These are phyloP conservation scores for Otatea glauca DNA, from an alignment of 176 grass and related monocot species.

Conservation along the genomic window DNA sequence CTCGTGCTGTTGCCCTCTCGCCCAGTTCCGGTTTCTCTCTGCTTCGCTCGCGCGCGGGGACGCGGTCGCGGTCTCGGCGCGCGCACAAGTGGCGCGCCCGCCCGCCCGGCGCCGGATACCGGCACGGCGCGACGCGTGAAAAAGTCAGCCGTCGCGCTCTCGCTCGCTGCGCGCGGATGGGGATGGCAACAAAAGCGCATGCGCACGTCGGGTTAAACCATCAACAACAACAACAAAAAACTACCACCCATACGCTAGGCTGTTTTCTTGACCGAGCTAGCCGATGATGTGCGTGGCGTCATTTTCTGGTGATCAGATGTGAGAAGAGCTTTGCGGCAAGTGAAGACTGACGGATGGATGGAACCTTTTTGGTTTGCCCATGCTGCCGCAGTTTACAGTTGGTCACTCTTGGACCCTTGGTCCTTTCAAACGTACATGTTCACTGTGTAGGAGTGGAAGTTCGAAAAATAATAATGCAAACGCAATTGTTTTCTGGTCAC, in stretches of 20 bases:
- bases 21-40: background rate
- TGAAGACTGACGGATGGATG: conserved; percentile 2
- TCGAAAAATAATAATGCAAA: background rate
- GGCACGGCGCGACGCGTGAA: conserved; percentile 11
- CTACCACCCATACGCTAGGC: background rate
- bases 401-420: background rate
- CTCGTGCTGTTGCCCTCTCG: background rate
- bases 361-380: conserved; percentile 15
- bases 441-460: background rate
- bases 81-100: background rate
- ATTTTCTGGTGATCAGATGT: conserved; percentile 15
- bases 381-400: background rate
- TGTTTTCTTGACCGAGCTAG: background rate
- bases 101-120: background rate
- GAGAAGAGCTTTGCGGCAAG: conserved; percentile 18
- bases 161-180: background rate
- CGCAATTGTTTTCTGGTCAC: background rate
- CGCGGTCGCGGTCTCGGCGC: no score
- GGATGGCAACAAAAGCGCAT: background rate
- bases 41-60: background rate
- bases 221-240: background rate
- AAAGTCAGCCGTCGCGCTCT: conserved; percentile 38
- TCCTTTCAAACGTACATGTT: background rate
- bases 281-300: conserved; percentile 2
- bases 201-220: background rate